Evolutionary conservation across 371 early-diverging fungal genomes (phyloP).

Genomic region (Syncephalis plumigaleata): DNA sequence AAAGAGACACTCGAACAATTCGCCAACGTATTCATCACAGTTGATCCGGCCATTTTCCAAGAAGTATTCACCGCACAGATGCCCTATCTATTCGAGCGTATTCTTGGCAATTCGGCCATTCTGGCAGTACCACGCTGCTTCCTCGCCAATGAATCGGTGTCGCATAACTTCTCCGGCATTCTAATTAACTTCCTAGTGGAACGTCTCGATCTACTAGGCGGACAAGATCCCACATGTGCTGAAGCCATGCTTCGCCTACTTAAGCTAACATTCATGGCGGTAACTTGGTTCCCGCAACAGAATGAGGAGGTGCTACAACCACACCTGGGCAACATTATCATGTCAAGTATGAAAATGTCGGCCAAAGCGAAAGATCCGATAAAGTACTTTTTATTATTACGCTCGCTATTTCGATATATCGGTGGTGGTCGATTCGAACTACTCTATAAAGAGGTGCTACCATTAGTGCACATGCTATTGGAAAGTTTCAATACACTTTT

Average conservation of each 20-base stretch:
- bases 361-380: conserved; percentile 68
- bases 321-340: conserved; percentile 76
- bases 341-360: conserved; percentile 68
- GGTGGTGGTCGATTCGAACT: conserved; percentile 43
- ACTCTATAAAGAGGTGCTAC: conserved; percentile 77
- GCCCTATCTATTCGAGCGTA: conserved; percentile 64
- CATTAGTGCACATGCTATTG: conserved; percentile 74
- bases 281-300: conserved; percentile 78
- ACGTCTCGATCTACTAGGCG: conserved; percentile 68
- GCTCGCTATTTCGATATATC: conserved; percentile 79
- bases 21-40: conserved; percentile 63
- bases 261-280: conserved; percentile 86
- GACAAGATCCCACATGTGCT: conserved; percentile 51
- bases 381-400: conserved; percentile 82
- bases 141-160: conserved; percentile 58
- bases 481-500: conserved; percentile 76
- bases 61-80: conserved; percentile 87
- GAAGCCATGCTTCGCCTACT: conserved; percentile 77
- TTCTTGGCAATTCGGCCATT: conserved; percentile 60
- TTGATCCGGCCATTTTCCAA: conserved; percentile 88
- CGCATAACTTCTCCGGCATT: conserved; percentile 62
- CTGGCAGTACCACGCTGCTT: conserved; percentile 81
- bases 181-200: conserved; percentile 63
- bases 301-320: conserved; percentile 85
- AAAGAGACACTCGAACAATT: conserved; percentile 87